These are phyloP conservation scores for Colletotrichum tofieldiae DNA, from an alignment of 2,329 filamentous ascomycete species.

Conservation along the genomic window DNA sequence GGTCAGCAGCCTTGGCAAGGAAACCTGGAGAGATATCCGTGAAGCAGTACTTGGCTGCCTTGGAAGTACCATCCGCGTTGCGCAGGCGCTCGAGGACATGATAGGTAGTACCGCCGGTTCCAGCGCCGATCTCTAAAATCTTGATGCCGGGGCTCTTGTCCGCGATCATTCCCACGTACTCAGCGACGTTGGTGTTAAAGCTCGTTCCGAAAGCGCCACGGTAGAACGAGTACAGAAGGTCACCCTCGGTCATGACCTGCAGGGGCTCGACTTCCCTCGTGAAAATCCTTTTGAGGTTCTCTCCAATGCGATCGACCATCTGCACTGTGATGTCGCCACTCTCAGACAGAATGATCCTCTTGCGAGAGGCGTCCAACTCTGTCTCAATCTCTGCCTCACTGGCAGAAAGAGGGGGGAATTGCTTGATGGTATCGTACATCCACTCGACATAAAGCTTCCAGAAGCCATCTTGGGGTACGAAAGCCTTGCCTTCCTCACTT, in stretches of 20 bases:
- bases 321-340: conserved; percentile 35
- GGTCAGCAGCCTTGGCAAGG: conserved; percentile 56
- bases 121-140: conserved; percentile 35
- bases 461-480: conserved; percentile 30
- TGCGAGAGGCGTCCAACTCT: conserved; percentile 21
- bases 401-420: conserved; percentile 21
- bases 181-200: conserved; percentile 37
- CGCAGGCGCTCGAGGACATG: conserved; percentile 37
- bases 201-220: conserved; percentile 34
- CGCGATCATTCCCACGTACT: conserved; percentile 42
- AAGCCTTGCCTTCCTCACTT: conserved; percentile 22
- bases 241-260: conserved; percentile 54
- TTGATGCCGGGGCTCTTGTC: conserved; percentile 46
- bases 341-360: conserved; percentile 33
- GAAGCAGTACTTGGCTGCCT: conserved; percentile 55
- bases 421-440: conserved; percentile 35
- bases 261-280: conserved; percentile 53
- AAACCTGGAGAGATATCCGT: conserved; percentile 62
- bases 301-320: conserved; percentile 36
- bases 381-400: conserved; percentile 25
- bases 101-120: conserved; percentile 33
- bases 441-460: conserved; percentile 36
- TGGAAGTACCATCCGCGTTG: conserved; percentile 31
- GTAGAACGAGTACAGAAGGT: conserved; percentile 55
- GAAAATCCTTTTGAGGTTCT: conserved; percentile 51